Base-by-base conservation (phyloP, 1,284 basidiomycete genomes). In the Spongispora temasekensis region DNA sequence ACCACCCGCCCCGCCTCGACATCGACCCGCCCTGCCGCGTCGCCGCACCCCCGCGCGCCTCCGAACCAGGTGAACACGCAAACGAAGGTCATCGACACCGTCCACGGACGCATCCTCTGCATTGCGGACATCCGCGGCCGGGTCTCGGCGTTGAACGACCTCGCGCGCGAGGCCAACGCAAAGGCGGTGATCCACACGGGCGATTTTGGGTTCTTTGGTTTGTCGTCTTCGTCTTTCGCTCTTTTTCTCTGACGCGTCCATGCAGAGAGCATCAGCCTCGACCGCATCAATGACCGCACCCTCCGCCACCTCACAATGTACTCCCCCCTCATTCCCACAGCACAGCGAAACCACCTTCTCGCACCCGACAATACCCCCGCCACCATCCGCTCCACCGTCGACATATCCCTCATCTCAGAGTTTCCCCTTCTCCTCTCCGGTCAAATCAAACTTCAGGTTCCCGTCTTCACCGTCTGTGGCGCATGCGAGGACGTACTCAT, bases 131-230 rank as follows among this genome's bases (percentile, higher is more conserved):
- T 98, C 65, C 88, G 95, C 67, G 95, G 95, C 61, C 83, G 89
- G 64, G 83, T 95, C 63, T 94, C 92, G 59, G 86, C 87, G 57
- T 85, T 99, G 71, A 98, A 98, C 76, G 87, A 93, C 72, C 88
- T 98, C 61, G 96, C 96, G 34, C 82, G 89, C 56, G 94, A 97
- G 70, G 87, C 86, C 59, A 89, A 91, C 71, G 95, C 94, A n/a
- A 86, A 90, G 62, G 97, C 95, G 23, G 91, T 99, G 75, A 94
- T 99, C 64, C 97, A 99, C 76, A 98, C 96, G 0, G 97, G 97
- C 59, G 97, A 99, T 81, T 99, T 99, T 88, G 97, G 97, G 60
- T 98, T 99, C 78, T 97, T 97, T 77, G 91, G 91, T 91, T 63
- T 62, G 85, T 77, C 57, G 61, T 52, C 32, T 37, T 32, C 57